Base-by-base conservation (phyloP, 2,329 filamentous ascomycete genomes). In the Talaromyces marneffei region DNA sequence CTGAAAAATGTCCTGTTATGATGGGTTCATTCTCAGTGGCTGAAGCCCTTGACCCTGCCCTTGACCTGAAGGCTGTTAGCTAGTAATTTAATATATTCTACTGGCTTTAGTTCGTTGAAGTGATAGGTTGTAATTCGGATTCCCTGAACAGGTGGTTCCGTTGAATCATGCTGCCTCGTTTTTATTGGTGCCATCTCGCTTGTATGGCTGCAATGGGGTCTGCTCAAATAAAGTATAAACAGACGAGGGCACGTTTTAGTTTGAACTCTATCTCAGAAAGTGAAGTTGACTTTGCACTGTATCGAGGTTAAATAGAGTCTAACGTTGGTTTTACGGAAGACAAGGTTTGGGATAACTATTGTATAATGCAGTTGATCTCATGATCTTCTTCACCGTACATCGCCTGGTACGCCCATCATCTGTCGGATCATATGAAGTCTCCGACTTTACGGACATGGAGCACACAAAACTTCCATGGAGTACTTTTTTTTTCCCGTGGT, bases 341-440 rank as follows among this genome's bases (percentile, higher is more conserved):
- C 46, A 52, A 52, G 23, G 27, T 27, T 52, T 52, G 7, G 29
- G 10, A 4, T 2, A 33, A n/a, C n/a, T 29, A 50, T 33, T 50
- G 25, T 52, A 52, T 52, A 29, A 52, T 33, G 48, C 29, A 35
- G 27, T 52, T 52, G 48, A 52, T 52, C 48, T 33, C 48, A 52
- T 52, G 48, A 52, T 52, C 48, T 33, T 31, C 27, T 31, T 50
- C 44, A 50, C 27, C n/a, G 27, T 50, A 50, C 46, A 31, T 27
- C 27, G 33, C 33, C 9, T 12, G 8, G 33, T 6, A 35, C 33
- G 8, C 33, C 9, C 16, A 31, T 50, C 29, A 18, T 31, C 46
- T 18, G 27, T 29, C 16, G 27, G 25, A 50, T 50, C 46, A 33
- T 33, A 50, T 50, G 42, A n/a, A 27, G 23, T 44, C 23, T 6